phyloP scores from a whole-genome alignment of 345 rosid species.

The Rubroshorea leprosula region DNA sequence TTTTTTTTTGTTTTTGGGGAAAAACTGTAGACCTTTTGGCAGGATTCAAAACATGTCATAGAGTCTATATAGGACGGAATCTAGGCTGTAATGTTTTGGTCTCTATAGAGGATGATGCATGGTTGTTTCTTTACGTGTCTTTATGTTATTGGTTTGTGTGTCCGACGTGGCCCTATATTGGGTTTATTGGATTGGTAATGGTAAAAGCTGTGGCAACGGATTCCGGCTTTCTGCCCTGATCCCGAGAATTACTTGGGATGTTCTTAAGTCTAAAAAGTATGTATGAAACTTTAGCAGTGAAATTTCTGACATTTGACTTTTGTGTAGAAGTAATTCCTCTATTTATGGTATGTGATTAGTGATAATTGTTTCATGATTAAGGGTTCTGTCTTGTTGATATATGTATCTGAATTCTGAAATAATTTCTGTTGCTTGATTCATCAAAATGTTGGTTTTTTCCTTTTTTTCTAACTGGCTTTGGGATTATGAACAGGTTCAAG shows the following conservation, averaged over 20 bases:
- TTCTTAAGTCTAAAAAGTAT: background rate
- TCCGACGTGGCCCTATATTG: too few species aligned
- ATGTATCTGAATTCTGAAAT: too few species aligned
- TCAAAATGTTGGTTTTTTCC: too few species aligned
- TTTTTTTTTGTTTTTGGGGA: background rate
- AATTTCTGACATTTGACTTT: too few species aligned
- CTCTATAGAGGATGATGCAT: background rate
- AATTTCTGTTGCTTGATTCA: too few species aligned
- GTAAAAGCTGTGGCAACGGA: background rate
- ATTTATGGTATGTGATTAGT: too few species aligned
- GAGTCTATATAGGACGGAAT: background rate
- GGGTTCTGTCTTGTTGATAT: too few species aligned
- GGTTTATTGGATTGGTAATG: background rate
- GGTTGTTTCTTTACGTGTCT: background rate
- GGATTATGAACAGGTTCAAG: conserved; percentile 56
- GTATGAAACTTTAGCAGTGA: background rate
- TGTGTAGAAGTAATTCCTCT: too few species aligned
- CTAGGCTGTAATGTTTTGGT: background rate
- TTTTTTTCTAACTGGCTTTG: background rate
- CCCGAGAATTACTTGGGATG: too few species aligned
- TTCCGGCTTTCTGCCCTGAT: too few species aligned
- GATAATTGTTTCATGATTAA: too few species aligned
- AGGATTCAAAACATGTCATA: background rate
- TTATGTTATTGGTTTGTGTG: too few species aligned
- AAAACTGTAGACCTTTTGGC: background rate